phyloP scores from a whole-genome alignment of 2,329 filamentous ascomycete species.

The Ophiostoma himal-ulmi region DNA sequence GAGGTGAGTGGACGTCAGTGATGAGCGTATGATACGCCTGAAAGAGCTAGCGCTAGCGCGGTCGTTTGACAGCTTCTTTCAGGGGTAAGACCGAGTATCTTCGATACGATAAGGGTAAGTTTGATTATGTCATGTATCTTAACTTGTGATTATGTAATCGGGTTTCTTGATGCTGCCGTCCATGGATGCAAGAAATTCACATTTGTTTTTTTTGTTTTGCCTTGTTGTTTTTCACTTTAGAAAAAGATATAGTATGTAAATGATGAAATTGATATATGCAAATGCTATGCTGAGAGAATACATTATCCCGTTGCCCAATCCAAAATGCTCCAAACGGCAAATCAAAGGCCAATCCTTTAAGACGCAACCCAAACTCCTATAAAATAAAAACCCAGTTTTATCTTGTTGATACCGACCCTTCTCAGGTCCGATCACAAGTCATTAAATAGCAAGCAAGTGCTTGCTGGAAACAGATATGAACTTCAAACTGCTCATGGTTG shows the following conservation, averaged over 20 bases:
- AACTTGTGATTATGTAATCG: neutral
- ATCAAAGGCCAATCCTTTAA: neutral
- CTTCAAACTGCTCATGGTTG: slow-evolving; percentile 14
- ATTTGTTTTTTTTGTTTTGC: no score
- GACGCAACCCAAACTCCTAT: neutral
- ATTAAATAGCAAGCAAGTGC: neutral
- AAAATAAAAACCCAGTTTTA: neutral
- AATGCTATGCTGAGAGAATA: neutral
- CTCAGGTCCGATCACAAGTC: neutral
- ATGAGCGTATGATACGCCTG: neutral
- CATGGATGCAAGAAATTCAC: no score
- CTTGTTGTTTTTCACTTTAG: no score
- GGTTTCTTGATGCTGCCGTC: neutral
- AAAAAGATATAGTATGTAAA: neutral
- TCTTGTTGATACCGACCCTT: neutral
- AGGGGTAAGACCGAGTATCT: neutral
- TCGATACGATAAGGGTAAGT: neutral
- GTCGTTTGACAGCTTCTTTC: neutral
- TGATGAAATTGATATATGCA: neutral
- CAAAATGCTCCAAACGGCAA: neutral
- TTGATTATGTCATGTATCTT: neutral
- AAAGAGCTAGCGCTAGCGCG: neutral
- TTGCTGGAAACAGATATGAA: neutral
- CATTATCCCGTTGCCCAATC: neutral
- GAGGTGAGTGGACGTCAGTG: neutral